Base-by-base conservation (phyloP, 2,329 filamentous ascomycete genomes). In the Talaromyces sp. region DNA sequence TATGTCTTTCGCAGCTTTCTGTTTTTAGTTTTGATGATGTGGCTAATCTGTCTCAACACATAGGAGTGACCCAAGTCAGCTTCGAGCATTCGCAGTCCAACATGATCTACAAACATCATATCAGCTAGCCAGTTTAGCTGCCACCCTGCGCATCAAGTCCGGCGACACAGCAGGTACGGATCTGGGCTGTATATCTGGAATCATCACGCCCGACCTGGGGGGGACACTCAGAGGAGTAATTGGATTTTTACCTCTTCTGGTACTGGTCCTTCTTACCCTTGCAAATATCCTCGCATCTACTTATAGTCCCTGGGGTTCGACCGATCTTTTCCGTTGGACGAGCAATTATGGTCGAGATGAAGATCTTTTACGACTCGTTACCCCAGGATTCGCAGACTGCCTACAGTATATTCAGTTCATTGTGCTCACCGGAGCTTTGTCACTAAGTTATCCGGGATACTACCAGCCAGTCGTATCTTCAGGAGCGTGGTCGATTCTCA, bases 321-420 rank as follows among this genome's bases (percentile, higher is more conserved):
- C 87, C 8, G 91, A 99, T 74, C 84, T 94, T 22, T 98, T 98
- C 76, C 89, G 91, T 70, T 99, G 94, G 93, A 93, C 92, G n/a
- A 96, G 92, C 73, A 99, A 99, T 75, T 98, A 96, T 75, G 95
- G 95, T 41, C 88, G 94, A 70, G 95, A 99, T 71, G 91, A 92
- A 67, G 95, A 99, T 79, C 82, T 97, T 69, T 83, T 99, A 62
- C 89, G 95, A 63, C 83, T 99, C 57, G 92, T 99, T 39, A 99
- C 95, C 0, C 95, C 95, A 5, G 95, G 95, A 0, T 98, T 99
- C 75, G 93, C 92, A 7, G 95, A 99, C 75, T 99, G 95, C 73
- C 83, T 99, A 63, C 93, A 98, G 78, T 98, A 99, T 76, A 91
- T 99, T 19, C 95, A 99, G 74, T 99, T 97, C 71, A 84, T 95